Percentiles rank a stretch among this genome's conserved stretches.
These are phyloP conservation scores for Hibiscus mutabilis DNA, from an alignment of 345 rosid genomes.

Conservation along the genomic window DNA sequence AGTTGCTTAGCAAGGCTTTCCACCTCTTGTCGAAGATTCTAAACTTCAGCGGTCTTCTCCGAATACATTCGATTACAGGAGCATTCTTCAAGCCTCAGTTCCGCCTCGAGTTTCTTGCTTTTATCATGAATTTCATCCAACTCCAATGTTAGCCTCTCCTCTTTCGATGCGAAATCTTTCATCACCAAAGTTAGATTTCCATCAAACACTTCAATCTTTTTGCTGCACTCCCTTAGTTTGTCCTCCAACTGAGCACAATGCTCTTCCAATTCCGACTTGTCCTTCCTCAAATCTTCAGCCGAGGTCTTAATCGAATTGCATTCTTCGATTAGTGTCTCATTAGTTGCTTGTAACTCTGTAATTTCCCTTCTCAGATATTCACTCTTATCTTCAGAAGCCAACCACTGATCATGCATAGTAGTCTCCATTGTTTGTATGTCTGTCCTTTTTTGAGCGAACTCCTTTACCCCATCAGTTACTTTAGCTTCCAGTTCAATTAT, in stretches of 20 bases:
- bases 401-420: slow-evolving; percentile 18
- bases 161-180: slow-evolving; percentile 34
- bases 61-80: slow-evolving; percentile 26
- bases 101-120: slow-evolving; percentile 28
- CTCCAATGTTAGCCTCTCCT: slow-evolving; percentile 27
- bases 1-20: slow-evolving; percentile 24
- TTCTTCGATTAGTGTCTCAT: slow-evolving; percentile 27
- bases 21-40: slow-evolving; percentile 31
- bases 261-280: slow-evolving; percentile 28
- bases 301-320: slow-evolving; percentile 23
- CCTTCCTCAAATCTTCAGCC: slow-evolving; percentile 30
- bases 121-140: slow-evolving; percentile 31
- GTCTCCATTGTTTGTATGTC: slow-evolving; percentile 30
- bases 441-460: slow-evolving; percentile 17
- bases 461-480: slow-evolving; percentile 21
- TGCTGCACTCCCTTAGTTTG: slow-evolving; percentile 25
- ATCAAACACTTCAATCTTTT: slow-evolving; percentile 27
- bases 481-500: slow-evolving; percentile 29
- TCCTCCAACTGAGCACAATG: slow-evolving; percentile 26
- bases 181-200: slow-evolving; percentile 31
- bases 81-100: slow-evolving; percentile 22
- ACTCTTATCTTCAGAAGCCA: slow-evolving; percentile 24
- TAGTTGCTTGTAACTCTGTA: slow-evolving; percentile 18
- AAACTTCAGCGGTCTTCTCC: slow-evolving; percentile 28
- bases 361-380: slow-evolving; percentile 26